These are phyloP conservation scores for Cynara cardunculus DNA, from an alignment of 129 eudicot species.

Conservation along the genomic window DNA sequence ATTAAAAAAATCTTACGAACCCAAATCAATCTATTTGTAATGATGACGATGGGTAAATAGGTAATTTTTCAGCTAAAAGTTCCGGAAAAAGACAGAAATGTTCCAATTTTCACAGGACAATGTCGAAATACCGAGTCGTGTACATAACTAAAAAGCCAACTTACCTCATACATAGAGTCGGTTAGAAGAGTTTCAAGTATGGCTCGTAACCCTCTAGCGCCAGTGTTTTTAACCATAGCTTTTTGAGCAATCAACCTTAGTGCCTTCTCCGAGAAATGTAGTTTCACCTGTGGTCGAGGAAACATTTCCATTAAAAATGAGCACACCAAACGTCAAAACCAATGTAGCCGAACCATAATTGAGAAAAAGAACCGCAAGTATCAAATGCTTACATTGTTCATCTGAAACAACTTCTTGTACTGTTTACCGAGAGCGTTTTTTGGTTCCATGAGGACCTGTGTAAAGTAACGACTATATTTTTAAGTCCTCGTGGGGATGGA, in stretches of 20 bases:
- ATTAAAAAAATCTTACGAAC: not conserved
- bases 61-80: not conserved
- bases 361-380: not conserved
- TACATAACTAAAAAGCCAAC: not conserved
- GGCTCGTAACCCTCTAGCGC: conserved; percentile 94
- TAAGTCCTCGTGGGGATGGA: not conserved
- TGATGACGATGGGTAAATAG: not conserved
- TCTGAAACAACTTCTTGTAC: conserved; percentile 79
- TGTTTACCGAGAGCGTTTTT: conserved; percentile 91
- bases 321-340: not conserved
- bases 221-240: conserved; percentile 85
- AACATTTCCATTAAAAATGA: not conserved
- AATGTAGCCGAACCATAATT: not conserved
- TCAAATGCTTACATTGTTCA: conserved; percentile 71
- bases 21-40: not conserved
- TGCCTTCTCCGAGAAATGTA: conserved; percentile 77
- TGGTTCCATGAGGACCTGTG: conserved; percentile 79
- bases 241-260: conserved; percentile 65
- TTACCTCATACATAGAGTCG: conserved; percentile 95
- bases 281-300: conserved; percentile 52
- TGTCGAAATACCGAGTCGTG: not conserved
- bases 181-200: conserved; percentile 79
- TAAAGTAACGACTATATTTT: not conserved
- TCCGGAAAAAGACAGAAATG: not conserved
- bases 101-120: not conserved